Evolutionary conservation across 2,329 filamentous ascomycete species (phyloP).

Genomic region (Microcera coccophila): DNA sequence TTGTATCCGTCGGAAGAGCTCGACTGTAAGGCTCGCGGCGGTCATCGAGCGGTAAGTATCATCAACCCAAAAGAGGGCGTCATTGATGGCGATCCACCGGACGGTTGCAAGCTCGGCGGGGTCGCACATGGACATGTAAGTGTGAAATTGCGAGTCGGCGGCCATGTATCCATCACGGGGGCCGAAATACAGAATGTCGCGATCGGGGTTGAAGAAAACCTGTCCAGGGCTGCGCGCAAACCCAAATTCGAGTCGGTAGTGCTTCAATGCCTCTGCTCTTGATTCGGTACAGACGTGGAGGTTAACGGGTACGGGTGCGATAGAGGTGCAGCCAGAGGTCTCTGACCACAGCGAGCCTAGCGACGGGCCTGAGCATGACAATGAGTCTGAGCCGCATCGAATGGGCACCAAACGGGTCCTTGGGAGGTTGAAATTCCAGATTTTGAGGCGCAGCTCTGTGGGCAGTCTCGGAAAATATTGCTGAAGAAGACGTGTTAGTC

Average conservation of each 20-base stretch:
- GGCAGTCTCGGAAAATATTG: constrained; percentile 42
- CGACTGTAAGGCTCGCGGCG: constrained; percentile 38
- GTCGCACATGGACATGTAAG: constrained; percentile 41
- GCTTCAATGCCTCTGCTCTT: constrained; percentile 40
- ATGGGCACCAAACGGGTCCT: constrained; percentile 42
- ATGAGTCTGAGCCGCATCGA: constrained; percentile 35
- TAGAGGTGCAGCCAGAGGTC: constrained; percentile 38
- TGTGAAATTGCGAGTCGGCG: constrained; percentile 43
- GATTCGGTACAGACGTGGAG: constrained; percentile 47
- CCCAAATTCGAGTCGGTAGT: constrained; percentile 40
- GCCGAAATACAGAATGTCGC: constrained; percentile 48
- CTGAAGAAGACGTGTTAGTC: too few relatives aligned
- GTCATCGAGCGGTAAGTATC: constrained; percentile 35
- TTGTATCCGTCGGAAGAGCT: constrained; percentile 38
- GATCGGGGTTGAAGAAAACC: constrained; percentile 39
- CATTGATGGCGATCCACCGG: constrained; percentile 43
- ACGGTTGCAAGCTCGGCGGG: constrained; percentile 39
- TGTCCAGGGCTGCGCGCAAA: constrained; percentile 39
- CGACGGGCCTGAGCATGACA: constrained; percentile 16
- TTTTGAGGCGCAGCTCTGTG: constrained; percentile 44
- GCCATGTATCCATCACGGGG: constrained; percentile 43
- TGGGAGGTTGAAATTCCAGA: constrained; percentile 45
- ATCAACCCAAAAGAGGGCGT: constrained; percentile 40
- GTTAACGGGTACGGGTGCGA: constrained; percentile 40
- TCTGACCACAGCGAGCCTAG: constrained; percentile 11